Evolutionary conservation across 2,329 filamentous ascomycete genomes (phyloP), one percentile per base, ranked within the genome.

Genomic region (Paramyrothecium sp.): DNA sequence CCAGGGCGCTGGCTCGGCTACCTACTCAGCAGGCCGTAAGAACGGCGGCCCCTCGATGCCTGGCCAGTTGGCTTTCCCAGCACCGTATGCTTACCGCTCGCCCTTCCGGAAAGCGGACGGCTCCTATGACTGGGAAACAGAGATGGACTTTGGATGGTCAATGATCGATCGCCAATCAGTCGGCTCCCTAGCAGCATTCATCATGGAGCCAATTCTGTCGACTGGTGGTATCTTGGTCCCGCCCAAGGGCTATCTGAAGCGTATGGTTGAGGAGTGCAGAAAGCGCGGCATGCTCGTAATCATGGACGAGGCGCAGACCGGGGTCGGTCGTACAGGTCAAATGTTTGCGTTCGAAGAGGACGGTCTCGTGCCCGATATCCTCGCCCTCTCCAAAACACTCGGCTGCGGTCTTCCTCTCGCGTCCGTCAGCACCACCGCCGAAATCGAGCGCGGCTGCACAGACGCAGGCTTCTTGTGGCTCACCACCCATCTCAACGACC

Each of bases 51-150:
- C 76, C 5, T 54, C 67, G 7, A 79, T 86, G 71, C 83, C 83
- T 1, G 86, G 86, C 0, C 79, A 82, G 56, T 74, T 86, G 3
- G 77, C 77, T 1, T 78, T 89, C 38, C 86, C 86, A 0, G 77
- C 82, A 0, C 86, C 86, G 0, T 82, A 88, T 61, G 75, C 80
- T 0, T 89, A 88, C 65, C 81, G 85, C 3, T 88, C 85, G 0
- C 75, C 81, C 0, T 89, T 89, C 68, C 78, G 82, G 11, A 78
- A 80, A 38, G 21, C 79, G 0, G 84, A 89, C 60, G 85, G 85
- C 1, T 78, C 78, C 0, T 84, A 89, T 60, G 86, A 89, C 65
- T 89, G 86, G 86, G 75, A 85, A 61, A 80, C 82, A 0, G 87
- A 89, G 66, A 71, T 89, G 16, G 78, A 85, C 12, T 89, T 82